Conservation (phyloP, 257 asterid species). For the Gentiana macrophylla region DNA sequence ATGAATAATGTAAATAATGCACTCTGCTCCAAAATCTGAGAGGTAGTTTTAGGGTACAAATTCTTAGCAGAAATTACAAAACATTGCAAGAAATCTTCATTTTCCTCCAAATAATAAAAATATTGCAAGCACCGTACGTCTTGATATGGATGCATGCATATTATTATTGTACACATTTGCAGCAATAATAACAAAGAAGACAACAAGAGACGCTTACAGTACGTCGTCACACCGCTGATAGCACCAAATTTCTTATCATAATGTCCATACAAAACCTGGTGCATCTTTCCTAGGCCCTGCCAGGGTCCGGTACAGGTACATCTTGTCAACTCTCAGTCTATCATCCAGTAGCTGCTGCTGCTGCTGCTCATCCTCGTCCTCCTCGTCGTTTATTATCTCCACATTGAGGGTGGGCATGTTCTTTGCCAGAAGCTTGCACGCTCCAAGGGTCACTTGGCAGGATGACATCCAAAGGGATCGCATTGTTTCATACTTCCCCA, state of each 20-base stretch:
- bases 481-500: conserved; percentile 93
- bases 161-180: too few species aligned
- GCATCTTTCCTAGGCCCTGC: conserved; percentile 73
- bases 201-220: too few species aligned
- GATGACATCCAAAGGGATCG: conserved; percentile 98
- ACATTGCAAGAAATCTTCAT: too few species aligned
- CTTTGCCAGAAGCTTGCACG: conserved; percentile 65
- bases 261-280: conserved; percentile 55
- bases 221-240: too few species aligned
- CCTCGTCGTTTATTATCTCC: conserved; percentile 58
- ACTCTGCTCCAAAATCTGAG: too few species aligned
- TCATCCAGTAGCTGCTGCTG: conserved; percentile 29
- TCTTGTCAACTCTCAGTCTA: conserved; percentile 46
- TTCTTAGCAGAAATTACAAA: too few species aligned
- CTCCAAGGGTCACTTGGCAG: conserved; percentile 74
- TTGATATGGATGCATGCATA: too few species aligned
- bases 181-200: too few species aligned
- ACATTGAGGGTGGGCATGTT: conserved; percentile 73
- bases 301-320: conserved; percentile 70
- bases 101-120: too few species aligned
- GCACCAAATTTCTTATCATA: conserved; percentile 20
- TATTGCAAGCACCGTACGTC: too few species aligned
- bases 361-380: neutral
- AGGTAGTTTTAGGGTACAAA: too few species aligned
- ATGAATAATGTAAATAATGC: too few species aligned